phyloP scores from a whole-genome alignment of 2,329 filamentous ascomycete species.

The Arthrobotrys musiformis region DNA sequence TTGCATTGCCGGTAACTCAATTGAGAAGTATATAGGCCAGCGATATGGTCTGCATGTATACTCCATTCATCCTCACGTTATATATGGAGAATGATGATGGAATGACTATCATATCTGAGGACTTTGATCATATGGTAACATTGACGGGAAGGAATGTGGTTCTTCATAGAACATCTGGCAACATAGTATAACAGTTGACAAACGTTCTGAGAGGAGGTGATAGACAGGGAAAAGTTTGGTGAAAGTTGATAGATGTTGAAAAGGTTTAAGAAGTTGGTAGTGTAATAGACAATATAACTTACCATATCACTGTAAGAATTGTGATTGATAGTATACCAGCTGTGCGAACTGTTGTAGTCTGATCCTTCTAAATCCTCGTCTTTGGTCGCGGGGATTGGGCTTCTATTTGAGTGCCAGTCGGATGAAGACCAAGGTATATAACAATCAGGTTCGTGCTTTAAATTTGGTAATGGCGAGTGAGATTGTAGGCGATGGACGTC shows the following conservation, averaged over 20 bases:
- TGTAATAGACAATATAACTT: constrained; percentile 34
- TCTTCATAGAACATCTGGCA: background rate
- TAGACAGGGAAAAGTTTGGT: background rate
- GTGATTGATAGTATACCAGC: constrained; percentile 47
- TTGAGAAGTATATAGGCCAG: background rate
- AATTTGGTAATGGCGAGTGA: constrained; percentile 35
- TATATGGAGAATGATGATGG: background rate
- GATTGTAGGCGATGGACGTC: constrained; percentile 21
- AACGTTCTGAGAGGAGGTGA: background rate
- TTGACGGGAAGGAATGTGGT: background rate
- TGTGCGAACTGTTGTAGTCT: constrained; percentile 49
- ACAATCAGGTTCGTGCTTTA: constrained; percentile 31
- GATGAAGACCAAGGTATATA: constrained; percentile 47
- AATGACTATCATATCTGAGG: background rate
- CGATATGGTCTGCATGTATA: background rate
- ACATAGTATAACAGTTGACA: constrained; percentile 23
- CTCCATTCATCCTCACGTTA: background rate
- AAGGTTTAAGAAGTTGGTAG: constrained; percentile 31
- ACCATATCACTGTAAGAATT: constrained; percentile 49
- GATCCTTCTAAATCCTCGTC: constrained; percentile 41
- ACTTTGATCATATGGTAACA: background rate
- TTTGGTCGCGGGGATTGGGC: constrained; percentile 36
- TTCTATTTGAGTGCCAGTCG: constrained; percentile 53
- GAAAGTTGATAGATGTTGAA: constrained; percentile 16
- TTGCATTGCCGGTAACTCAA: background rate